These are phyloP conservation scores for Yamadazyma buinensis DNA, from an alignment of 1,139 yeast species.

Conservation along the genomic window DNA sequence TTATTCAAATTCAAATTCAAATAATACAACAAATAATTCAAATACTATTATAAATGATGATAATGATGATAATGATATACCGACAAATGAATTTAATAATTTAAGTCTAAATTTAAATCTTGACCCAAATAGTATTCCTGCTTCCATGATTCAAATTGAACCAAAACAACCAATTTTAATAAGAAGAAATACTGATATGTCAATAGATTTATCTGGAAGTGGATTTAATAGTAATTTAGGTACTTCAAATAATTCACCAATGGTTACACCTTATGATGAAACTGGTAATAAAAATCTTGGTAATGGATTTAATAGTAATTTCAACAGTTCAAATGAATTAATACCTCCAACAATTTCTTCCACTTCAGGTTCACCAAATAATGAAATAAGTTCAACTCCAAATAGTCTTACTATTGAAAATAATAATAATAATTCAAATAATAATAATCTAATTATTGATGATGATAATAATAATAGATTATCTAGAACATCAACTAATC, in stretches of 20 bases:
- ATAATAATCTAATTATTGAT: constrained; percentile 18
- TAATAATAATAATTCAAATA: constrained; percentile 8
- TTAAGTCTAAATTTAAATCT: constrained; percentile 3
- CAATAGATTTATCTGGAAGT: constrained; percentile 14
- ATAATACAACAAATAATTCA: constrained; percentile 12
- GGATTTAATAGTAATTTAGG: not conserved
- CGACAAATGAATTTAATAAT: constrained; percentile 10
- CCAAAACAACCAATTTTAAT: constrained; percentile 67
- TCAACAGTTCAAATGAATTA: too few species aligned
- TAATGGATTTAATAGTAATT: not conserved
- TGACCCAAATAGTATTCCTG: constrained; percentile 41
- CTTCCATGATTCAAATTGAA: constrained; percentile 64
- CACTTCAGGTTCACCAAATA: too few species aligned
- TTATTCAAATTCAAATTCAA: constrained; percentile 3
- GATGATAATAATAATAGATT: constrained; percentile 4
- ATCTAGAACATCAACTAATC: constrained; percentile 36
- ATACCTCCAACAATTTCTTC: constrained; percentile 3
- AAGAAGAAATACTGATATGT: constrained; percentile 32
- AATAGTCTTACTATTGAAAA: not conserved
- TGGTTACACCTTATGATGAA: constrained; percentile 7
- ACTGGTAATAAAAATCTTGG: constrained; percentile 6
- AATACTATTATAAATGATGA: constrained; percentile 3
- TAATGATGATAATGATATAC: constrained; percentile 10
- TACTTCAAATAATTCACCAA: constrained; percentile 7
- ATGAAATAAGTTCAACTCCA: too few species aligned